These are phyloP conservation scores for Beauveria scarabaeidicola DNA, from an alignment of 2,329 filamentous ascomycete genomes.

Conservation along the genomic window DNA sequence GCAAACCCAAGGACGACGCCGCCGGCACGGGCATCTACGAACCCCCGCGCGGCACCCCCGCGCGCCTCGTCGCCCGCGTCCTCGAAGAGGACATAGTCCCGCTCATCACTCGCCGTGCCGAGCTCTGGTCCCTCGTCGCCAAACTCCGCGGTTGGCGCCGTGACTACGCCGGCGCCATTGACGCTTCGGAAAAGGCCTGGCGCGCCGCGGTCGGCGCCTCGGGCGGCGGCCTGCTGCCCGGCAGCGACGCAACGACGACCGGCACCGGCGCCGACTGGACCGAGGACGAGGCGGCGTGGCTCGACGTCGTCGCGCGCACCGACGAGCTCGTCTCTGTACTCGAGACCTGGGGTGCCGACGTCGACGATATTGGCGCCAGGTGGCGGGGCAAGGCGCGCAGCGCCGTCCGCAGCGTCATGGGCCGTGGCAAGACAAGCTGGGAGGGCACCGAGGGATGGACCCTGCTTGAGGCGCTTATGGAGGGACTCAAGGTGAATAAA, in stretches of 20 bases:
- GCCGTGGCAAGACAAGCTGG: conserved; percentile 73
- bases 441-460: conserved; percentile 66
- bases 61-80: conserved; percentile 58
- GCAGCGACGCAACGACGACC: conserved; percentile 3
- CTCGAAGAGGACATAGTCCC: conserved; percentile 69
- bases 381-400: conserved; percentile 88
- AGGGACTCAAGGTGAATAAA: conserved; percentile 39
- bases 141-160: conserved; percentile 65
- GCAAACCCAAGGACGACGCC: conserved; percentile 27
- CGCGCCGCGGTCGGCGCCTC: conserved; percentile 55
- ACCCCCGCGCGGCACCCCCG: conserved; percentile 46
- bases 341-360: conserved; percentile 63
- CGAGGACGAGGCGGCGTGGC: conserved; percentile 57
- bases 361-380: conserved; percentile 61
- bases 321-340: conserved; percentile 75
- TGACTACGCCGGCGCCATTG: conserved; percentile 63
- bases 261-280: conserved; percentile 22
- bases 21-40: conserved; percentile 24
- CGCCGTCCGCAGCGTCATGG: conserved; percentile 74
- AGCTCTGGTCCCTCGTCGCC: conserved; percentile 68
- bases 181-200: conserved; percentile 87
- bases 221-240: conserved; percentile 31
- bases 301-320: conserved; percentile 66
- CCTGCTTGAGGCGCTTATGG: conserved; percentile 47
- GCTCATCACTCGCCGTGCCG: conserved; percentile 70